A percentile compares a stretch with the other conserved stretches of the same genome.
Evolutionary conservation across 768 basidiomycete species (phyloP).

Genomic region (Lepiota venenata): DNA sequence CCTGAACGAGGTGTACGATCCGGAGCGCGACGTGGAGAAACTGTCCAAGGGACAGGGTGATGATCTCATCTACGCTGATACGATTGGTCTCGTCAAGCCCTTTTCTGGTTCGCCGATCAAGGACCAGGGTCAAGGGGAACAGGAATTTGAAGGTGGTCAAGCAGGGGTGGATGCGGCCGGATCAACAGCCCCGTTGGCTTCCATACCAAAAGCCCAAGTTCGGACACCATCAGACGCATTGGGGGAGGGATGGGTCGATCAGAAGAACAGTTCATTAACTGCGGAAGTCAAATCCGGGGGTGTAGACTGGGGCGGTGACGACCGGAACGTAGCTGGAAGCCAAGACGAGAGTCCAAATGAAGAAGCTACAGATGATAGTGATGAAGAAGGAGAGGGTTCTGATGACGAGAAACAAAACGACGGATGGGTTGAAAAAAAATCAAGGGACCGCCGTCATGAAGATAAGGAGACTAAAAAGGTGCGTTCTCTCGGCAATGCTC

Average conservation of each 20-base stretch:
- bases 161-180: not conserved
- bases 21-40: conserved; percentile 85
- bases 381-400: conserved; percentile 30
- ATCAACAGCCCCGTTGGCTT: conserved; percentile 4
- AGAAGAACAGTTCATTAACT: conserved; percentile 5
- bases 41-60: conserved; percentile 67
- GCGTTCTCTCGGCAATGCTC: conserved; percentile 12
- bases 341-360: conserved; percentile 22
- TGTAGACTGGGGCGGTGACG: not conserved
- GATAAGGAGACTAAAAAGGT: conserved; percentile 92
- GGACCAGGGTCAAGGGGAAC: conserved; percentile 9
- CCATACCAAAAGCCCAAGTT: not conserved
- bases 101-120: conserved; percentile 10
- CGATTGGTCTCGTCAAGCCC: conserved; percentile 72
- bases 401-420: conserved; percentile 33
- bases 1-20: conserved; percentile 90
- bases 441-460: conserved; percentile 89
- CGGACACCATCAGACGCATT: not conserved
- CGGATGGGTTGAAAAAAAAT: conserved; percentile 48
- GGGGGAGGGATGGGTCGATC: conserved; percentile 14
- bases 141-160: conserved; percentile 10
- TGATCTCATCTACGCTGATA: conserved; percentile 81
- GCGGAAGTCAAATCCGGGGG: conserved; percentile 4
- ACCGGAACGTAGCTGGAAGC: not conserved
- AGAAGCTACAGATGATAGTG: conserved; percentile 21